Evolutionary conservation across 2,329 filamentous ascomycete species (phyloP).

Genomic region (Talaromyces sp.): DNA sequence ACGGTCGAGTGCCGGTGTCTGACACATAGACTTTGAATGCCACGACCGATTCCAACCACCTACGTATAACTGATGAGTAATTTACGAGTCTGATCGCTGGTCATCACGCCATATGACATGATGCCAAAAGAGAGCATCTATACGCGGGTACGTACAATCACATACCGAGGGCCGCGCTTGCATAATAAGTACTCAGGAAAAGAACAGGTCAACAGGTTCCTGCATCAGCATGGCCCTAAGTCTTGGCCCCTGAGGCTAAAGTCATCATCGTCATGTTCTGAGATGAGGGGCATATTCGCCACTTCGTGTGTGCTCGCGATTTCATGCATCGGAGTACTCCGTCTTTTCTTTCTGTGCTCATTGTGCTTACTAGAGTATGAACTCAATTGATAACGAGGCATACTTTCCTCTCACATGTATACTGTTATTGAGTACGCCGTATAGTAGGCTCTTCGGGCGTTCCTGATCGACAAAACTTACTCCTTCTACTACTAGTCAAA

Average conservation of each 20-base stretch:
- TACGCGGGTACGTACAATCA: not conserved
- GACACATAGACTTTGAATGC: not conserved
- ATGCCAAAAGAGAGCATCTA: not conserved
- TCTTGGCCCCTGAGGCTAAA: constrained; percentile 5
- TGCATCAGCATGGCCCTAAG: not conserved
- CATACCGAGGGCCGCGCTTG: not conserved
- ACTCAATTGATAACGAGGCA: not conserved
- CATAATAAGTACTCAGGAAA: not conserved
- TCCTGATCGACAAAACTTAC: constrained; percentile 1
- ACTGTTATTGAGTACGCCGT: not conserved
- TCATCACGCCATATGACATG: not conserved
- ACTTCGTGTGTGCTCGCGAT: not conserved
- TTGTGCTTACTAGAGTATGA: not conserved
- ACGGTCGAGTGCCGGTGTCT: not conserved
- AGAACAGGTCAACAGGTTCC: not conserved
- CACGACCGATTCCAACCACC: too few relatives aligned
- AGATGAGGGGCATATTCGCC: not conserved
- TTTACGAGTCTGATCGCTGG: not conserved
- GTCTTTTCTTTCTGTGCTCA: not conserved
- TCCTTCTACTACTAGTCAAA: not conserved
- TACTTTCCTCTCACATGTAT: not conserved
- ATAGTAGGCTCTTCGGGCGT: not conserved
- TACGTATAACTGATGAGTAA: not conserved
- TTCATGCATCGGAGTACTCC: not conserved
- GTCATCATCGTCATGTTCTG: not conserved